Evolutionary conservation across 495 filamentous ascomycete species (phyloP).

Genomic region (Aspergillus homomorphus): DNA sequence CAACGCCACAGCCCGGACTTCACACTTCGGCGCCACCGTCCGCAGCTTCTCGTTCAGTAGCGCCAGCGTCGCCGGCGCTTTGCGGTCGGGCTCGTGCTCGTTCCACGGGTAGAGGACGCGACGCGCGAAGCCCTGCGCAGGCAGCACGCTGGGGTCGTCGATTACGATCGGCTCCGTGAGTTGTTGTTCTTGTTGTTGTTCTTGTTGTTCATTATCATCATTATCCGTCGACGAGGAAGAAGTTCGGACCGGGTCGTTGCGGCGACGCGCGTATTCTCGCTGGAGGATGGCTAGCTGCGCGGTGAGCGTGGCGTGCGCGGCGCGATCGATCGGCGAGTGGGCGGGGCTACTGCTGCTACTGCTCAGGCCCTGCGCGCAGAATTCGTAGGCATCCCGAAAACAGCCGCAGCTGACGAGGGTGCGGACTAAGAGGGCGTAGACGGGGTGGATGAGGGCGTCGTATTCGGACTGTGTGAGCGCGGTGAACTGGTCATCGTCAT

Average conservation of each 20-base stretch:
- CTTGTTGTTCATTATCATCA: too few relatives aligned
- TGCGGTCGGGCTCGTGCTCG: slow-evolving; percentile 78
- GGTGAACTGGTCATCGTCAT: slow-evolving; percentile 36
- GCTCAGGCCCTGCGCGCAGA: slow-evolving; percentile 48
- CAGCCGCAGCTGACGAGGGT: slow-evolving; percentile 66
- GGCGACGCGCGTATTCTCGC: slow-evolving; percentile 34
- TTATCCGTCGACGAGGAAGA: background rate
- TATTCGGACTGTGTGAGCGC: slow-evolving; percentile 43
- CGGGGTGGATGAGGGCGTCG: slow-evolving; percentile 35
- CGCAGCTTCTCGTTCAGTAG: slow-evolving; percentile 65
- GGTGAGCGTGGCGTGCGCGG: slow-evolving; percentile 15
- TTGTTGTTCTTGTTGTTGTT: too few relatives aligned
- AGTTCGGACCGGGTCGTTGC: too few relatives aligned
- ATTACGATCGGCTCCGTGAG: too few relatives aligned
- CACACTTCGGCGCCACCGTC: slow-evolving; percentile 62
- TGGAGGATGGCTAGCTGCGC: slow-evolving; percentile 32
- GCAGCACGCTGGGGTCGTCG: slow-evolving; percentile 48
- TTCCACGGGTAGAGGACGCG: slow-evolving; percentile 96
- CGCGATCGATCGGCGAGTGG: slow-evolving; percentile 3
- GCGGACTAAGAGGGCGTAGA: slow-evolving; percentile 47
- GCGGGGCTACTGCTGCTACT: slow-evolving; percentile 25
- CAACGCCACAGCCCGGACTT: slow-evolving; percentile 67
- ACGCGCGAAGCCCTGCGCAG: slow-evolving; percentile 72
- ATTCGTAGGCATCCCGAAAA: slow-evolving; percentile 65
- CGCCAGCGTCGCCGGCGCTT: slow-evolving; percentile 61